Evolutionary conservation across 345 rosid species (phyloP).

Genomic region (Kernera saxatilis): DNA sequence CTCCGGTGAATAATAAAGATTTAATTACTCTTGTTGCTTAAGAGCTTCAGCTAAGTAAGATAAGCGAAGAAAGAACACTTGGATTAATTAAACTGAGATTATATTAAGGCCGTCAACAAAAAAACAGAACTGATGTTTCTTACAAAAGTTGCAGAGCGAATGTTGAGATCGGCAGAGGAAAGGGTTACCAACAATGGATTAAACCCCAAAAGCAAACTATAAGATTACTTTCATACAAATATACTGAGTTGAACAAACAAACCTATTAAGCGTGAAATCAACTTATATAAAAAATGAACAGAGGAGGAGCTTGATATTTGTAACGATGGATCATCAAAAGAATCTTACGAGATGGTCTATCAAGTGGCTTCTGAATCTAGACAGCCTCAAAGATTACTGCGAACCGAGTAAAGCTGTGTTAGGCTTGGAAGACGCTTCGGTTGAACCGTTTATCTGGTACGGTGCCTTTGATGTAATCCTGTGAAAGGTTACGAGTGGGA

Average conservation of each 20-base stretch:
- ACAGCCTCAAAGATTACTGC: constrained; percentile 15
- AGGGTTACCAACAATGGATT: not conserved
- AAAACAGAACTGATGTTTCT: not conserved
- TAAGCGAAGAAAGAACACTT: not conserved
- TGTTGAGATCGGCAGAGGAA: constrained; percentile 7
- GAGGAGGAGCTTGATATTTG: not conserved
- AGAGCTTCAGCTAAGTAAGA: not conserved
- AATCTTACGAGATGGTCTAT: constrained; percentile 3
- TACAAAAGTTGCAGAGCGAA: constrained; percentile 9
- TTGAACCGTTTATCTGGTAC: constrained; percentile 36
- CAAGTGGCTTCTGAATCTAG: not conserved
- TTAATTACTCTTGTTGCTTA: not conserved
- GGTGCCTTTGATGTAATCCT: constrained; percentile 68
- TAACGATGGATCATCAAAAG: constrained; percentile 9
- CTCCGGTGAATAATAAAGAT: not conserved
- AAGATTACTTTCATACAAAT: constrained; percentile 1
- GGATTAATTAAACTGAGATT: not conserved
- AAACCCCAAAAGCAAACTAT: not conserved
- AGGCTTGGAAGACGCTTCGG: constrained; percentile 34
- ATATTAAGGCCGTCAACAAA: not conserved
- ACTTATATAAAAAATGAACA: not conserved
- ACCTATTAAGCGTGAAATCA: not conserved
- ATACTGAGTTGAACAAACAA: constrained; percentile 8
- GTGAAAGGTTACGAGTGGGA: not conserved
- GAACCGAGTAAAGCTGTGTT: constrained; percentile 57